Evolutionary conservation across 1,284 basidiomycete genomes (phyloP), one percentile per base, ranked within the genome.

Genomic region (Ganoderma sinense): DNA sequence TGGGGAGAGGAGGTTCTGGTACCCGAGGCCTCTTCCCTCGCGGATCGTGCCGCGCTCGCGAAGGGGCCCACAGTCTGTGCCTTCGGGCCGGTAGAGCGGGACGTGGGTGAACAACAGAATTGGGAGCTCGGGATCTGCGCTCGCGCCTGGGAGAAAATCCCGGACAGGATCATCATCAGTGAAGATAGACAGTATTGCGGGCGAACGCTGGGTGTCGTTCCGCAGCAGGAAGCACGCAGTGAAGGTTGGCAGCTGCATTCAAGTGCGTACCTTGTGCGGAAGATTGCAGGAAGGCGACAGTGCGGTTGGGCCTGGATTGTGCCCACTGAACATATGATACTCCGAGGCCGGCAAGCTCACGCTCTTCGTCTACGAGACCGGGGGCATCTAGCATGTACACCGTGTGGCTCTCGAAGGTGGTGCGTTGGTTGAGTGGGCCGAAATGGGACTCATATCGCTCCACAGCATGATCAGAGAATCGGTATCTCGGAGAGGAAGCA

Each of bases 281-380:
- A 20, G 82, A 80, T 68, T 89, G 88, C 23, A 93, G 84, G 78
- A 94, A 94, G 66, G 93, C 89, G 60, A 92, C 86, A 7, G 92
- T 84, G 18, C 94, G 93, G 36, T 86, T 87, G 13, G 79, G 79
- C 20, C 69, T 67, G 51, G 81, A 77, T 2, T 88, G 86, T 40
- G 82, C 81, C 91, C 92, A 94, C 62, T 89, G 83, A n/a, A 85
- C 83, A 70, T 84, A 87, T 0, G 81, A 75, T 65, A 81, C 75
- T 18, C 82, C 84, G 36, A 82, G 82, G 0, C 82, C 83, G 51
- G 86, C 84, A 26, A 92, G 88, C 68, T 87, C 82, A 69, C 89
- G 88, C 75, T 96, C 93, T 77, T 97, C 95, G 71, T 96, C 94
- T 13, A 94, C 92, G 43, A 96, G 84, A 13, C 88, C 87, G 0